A percentile compares a stretch with the other conserved stretches of the same genome.
Evolutionary conservation across 1,284 basidiomycete species (phyloP).

Genomic region (Pseudozyma hubeiensis): DNA sequence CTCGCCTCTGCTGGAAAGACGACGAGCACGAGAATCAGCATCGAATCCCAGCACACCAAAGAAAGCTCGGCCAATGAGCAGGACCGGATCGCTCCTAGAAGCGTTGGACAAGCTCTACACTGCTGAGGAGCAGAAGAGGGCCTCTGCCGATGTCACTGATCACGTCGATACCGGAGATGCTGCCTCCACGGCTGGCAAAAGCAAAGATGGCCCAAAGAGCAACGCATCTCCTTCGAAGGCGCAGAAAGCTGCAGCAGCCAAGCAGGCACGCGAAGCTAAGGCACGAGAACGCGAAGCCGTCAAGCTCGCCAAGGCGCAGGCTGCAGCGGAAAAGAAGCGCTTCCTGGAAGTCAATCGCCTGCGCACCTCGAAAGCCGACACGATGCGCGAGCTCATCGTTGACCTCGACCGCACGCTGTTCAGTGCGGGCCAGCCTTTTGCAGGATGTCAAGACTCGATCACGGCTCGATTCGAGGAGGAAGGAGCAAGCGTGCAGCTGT

Average conservation of each 20-base stretch:
- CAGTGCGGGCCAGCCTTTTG: conserved; percentile 23
- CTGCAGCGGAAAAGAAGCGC: conserved; percentile 33
- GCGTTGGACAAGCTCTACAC: conserved; percentile 36
- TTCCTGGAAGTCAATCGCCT: conserved; percentile 50
- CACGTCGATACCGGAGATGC: neutral
- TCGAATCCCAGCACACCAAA: conserved; percentile 12
- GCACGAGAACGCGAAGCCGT: conserved; percentile 29
- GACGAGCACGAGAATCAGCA: neutral
- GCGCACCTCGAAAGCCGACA: conserved; percentile 41
- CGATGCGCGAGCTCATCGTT: conserved; percentile 48
- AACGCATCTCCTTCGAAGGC: conserved; percentile 9
- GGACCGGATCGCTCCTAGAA: conserved; percentile 31
- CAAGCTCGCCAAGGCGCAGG: conserved; percentile 28
- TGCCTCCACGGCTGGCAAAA: neutral
- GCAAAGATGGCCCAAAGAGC: neutral
- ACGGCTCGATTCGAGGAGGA: conserved; percentile 27
- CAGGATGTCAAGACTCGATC: conserved; percentile 14
- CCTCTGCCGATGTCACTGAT: neutral
- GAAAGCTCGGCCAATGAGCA: conserved; percentile 2
- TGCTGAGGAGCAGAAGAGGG: conserved; percentile 2
- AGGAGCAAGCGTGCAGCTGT: conserved; percentile 28
- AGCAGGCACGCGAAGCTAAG: conserved; percentile 32
- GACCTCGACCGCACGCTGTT: conserved; percentile 43
- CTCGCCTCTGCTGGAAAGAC: conserved; percentile 15
- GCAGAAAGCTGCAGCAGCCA: conserved; percentile 12